Conservation (phyloP, 768 basidiomycete genomes). For the Auricularia sp. region DNA sequence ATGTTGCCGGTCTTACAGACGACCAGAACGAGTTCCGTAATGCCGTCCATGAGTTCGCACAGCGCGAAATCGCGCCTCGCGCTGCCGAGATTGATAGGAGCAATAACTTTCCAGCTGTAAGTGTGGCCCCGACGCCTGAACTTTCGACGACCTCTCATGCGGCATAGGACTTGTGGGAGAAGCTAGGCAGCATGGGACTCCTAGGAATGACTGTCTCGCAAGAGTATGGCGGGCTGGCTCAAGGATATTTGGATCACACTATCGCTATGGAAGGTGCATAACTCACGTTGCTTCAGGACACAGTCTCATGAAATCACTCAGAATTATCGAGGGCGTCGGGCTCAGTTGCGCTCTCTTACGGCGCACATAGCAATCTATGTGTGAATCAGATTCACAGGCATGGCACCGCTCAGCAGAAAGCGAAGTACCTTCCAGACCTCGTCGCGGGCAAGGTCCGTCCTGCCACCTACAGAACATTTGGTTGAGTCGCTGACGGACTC, state of each 20-base stretch:
- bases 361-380: constrained; percentile 86
- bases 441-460: constrained; percentile 44
- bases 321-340: constrained; percentile 81
- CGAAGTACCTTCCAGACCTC: constrained; percentile 73
- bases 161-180: constrained; percentile 71
- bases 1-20: constrained; percentile 66
- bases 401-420: constrained; percentile 74
- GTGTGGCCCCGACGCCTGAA: constrained; percentile 11
- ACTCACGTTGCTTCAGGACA: neutral
- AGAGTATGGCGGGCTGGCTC: constrained; percentile 69
- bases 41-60: constrained; percentile 68
- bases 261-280: constrained; percentile 77
- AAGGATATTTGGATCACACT: constrained; percentile 81
- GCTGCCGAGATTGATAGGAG: constrained; percentile 79
- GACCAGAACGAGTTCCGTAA: constrained; percentile 82
- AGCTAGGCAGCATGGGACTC: constrained; percentile 86
- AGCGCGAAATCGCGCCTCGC: constrained; percentile 74
- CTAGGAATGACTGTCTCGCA: constrained; percentile 77
- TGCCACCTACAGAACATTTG: neutral
- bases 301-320: constrained; percentile 3
- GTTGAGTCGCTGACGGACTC: neutral
- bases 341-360: constrained; percentile 85
- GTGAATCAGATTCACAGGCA: constrained; percentile 76
- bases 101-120: constrained; percentile 69
- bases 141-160: neutral